phyloP scores from a whole-genome alignment of 73 alveolate species.

The Strombidium stylifer region DNA sequence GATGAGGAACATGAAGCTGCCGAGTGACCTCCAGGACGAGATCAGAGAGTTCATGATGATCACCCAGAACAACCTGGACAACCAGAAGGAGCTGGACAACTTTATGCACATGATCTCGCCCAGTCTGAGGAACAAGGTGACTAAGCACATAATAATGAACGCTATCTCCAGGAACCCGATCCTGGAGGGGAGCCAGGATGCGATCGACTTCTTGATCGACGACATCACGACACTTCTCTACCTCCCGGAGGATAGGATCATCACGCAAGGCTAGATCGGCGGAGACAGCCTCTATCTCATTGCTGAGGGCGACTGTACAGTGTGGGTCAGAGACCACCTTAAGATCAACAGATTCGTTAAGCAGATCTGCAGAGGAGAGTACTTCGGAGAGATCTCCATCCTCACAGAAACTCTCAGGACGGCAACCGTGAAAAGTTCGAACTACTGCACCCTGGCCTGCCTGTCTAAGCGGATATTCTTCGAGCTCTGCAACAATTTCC shows the following conservation, averaged over 20 bases:
- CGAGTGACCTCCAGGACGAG: constrained; percentile 15
- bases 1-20: constrained; percentile 61
- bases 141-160: neutral
- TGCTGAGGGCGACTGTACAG: no score
- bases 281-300: no score
- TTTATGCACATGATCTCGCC: constrained; percentile 54
- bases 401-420: no score
- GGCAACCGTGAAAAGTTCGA: no score
- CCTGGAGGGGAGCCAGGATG: neutral
- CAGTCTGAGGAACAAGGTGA: constrained; percentile 15
- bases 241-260: constrained; percentile 23
- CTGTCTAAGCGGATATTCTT: no score
- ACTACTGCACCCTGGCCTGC: no score
- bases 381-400: no score
- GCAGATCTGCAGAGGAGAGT: no score
- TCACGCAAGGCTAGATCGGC: constrained; percentile 13
- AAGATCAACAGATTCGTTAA: no score
- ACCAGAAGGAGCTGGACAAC: constrained; percentile 48
- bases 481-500: no score
- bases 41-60: constrained; percentile 38
- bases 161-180: neutral
- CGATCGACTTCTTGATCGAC: neutral
- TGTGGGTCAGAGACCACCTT: no score
- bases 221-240: neutral
- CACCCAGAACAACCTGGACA: constrained; percentile 51